A percentile compares a stretch with the other conserved stretches of the same genome.
Evolutionary conservation across 768 basidiomycete genomes (phyloP).

Genomic region (Mycena pura): DNA sequence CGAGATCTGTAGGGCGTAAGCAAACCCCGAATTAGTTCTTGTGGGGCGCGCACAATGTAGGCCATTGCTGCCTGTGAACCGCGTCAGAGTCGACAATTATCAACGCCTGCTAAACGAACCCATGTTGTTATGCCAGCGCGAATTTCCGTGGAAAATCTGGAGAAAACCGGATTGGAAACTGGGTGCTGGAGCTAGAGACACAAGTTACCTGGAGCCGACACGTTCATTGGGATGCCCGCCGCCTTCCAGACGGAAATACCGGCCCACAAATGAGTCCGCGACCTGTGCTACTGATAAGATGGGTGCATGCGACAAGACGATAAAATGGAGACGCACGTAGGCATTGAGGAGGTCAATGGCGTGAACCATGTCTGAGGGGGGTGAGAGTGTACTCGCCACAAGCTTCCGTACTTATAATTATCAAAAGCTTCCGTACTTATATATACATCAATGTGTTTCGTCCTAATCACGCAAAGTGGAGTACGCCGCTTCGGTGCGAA

Average conservation of each 20-base stretch:
- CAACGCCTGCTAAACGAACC: slow-evolving; percentile 49
- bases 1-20: slow-evolving; percentile 60
- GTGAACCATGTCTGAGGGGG: slow-evolving; percentile 39
- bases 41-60: slow-evolving; percentile 64
- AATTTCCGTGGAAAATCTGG: slow-evolving; percentile 64
- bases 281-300: slow-evolving; percentile 37
- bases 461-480: too few species aligned
- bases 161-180: neutral
- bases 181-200: slow-evolving; percentile 36
- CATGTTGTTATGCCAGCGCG: slow-evolving; percentile 83
- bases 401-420: neutral
- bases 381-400: neutral
- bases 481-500: too few species aligned
- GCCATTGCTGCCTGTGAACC: slow-evolving; percentile 55
- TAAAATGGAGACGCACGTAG: slow-evolving; percentile 34
- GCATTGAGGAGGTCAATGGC: slow-evolving; percentile 51
- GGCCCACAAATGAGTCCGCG: slow-evolving; percentile 47
- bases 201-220: slow-evolving; percentile 66
- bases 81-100: neutral
- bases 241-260: slow-evolving; percentile 57
- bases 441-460: too few species aligned
- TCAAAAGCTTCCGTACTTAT: neutral
- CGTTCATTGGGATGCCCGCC: slow-evolving; percentile 51
- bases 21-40: neutral
- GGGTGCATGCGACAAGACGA: neutral